Percentiles rank a stretch among this genome's conserved stretches.
Conservation (phyloP, 805 yeast species). For the Wilhelminamyces savonicus region DNA sequence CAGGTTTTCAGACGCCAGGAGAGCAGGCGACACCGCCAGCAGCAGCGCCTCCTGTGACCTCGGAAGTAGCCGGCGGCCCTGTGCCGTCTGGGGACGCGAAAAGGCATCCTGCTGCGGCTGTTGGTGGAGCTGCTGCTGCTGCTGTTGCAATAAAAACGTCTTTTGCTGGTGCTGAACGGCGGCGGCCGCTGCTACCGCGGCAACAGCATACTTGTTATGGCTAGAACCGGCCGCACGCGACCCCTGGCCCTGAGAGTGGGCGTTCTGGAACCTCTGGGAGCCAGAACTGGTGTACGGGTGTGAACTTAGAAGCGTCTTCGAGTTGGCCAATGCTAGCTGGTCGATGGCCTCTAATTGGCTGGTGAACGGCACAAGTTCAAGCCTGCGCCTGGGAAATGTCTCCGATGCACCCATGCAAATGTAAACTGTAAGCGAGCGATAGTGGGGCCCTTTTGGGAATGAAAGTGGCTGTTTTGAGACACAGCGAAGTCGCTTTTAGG, state of each 20-base stretch:
- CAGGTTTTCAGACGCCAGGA: too few relatives aligned
- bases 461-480: too few relatives aligned
- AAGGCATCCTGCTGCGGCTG: slow-evolving; percentile 2
- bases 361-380: slow-evolving; percentile 21
- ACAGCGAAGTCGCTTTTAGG: too few relatives aligned
- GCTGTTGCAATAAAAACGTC: slow-evolving; percentile 1
- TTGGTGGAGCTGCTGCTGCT: slow-evolving; percentile 9
- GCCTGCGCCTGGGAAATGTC: slow-evolving; percentile 1
- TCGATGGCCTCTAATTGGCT: slow-evolving; percentile 22
- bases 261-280: slow-evolving; percentile 3
- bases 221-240: too few relatives aligned
- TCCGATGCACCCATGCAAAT: too few relatives aligned
- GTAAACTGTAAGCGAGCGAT: too few relatives aligned
- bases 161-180: slow-evolving; percentile 22
- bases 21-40: too few relatives aligned
- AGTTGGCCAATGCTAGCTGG: slow-evolving; percentile 3
- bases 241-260: slow-evolving; percentile 5
- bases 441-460: too few relatives aligned
- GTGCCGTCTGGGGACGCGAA: too few relatives aligned
- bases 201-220: slow-evolving; percentile 19
- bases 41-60: too few relatives aligned
- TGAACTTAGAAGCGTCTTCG: slow-evolving; percentile 4
- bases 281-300: slow-evolving; percentile 2
- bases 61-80: too few relatives aligned
- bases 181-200: slow-evolving; percentile 28